Conservation (phyloP, 2,329 filamentous ascomycete species). For the Fusarium penzigii region DNA sequence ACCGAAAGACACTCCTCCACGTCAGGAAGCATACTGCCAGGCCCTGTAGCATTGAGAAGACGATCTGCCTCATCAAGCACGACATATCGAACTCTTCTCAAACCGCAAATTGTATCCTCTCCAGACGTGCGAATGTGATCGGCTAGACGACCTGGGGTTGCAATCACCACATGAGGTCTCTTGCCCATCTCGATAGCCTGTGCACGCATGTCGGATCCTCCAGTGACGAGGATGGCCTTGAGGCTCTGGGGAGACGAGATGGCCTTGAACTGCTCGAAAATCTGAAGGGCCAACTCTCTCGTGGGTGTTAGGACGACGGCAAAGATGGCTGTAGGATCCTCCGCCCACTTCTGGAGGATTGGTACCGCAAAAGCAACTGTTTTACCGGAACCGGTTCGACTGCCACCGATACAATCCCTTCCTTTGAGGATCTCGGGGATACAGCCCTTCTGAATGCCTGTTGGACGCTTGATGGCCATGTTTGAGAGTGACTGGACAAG, state of each 20-base stretch:
- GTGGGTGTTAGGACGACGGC: slow-evolving; percentile 88
- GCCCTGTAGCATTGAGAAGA: slow-evolving; percentile 69
- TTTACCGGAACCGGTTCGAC: slow-evolving; percentile 93
- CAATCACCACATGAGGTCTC: slow-evolving; percentile 88
- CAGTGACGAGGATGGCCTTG: slow-evolving; percentile 86
- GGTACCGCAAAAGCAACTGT: slow-evolving; percentile 95
- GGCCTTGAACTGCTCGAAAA: slow-evolving; percentile 93
- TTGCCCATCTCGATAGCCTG: slow-evolving; percentile 84
- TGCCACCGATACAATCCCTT: slow-evolving; percentile 91
- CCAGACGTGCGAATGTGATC: slow-evolving; percentile 93
- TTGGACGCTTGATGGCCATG: slow-evolving; percentile 83
- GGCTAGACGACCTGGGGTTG: slow-evolving; percentile 88
- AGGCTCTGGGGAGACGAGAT: slow-evolving; percentile 86
- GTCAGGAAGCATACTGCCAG: slow-evolving; percentile 91
- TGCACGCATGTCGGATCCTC: slow-evolving; percentile 86
- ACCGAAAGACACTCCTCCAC: slow-evolving; percentile 84
- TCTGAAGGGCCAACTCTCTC: slow-evolving; percentile 89
- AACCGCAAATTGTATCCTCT: slow-evolving; percentile 81
- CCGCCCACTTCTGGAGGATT: slow-evolving; percentile 89
- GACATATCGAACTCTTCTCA: slow-evolving; percentile 78
- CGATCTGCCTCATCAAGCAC: slow-evolving; percentile 96
- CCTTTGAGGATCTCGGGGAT: slow-evolving; percentile 93
- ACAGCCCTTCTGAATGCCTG: slow-evolving; percentile 87
- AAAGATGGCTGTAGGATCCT: slow-evolving; percentile 90
- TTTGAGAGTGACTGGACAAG: slow-evolving; percentile 76